Evolutionary conservation across 441 rosid genomes (phyloP).

Genomic region (Cnidoscolus chayamansa): DNA sequence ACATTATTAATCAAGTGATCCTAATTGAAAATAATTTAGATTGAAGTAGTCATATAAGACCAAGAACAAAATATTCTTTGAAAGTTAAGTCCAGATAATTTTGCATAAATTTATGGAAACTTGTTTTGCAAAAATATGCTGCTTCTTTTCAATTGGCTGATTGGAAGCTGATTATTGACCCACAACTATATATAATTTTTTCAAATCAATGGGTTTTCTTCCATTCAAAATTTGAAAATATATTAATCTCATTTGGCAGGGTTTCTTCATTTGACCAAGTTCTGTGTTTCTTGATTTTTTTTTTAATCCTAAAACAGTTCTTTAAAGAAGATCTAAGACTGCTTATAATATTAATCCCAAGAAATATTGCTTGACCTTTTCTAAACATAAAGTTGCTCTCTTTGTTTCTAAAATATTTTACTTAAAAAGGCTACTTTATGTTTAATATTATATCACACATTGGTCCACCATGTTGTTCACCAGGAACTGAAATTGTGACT

Average conservation of each 20-base stretch:
- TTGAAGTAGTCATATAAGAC: constrained; percentile 14
- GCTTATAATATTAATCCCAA: background rate
- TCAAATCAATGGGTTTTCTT: constrained; percentile 1
- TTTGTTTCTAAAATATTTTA: background rate
- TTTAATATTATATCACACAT: background rate
- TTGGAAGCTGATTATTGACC: constrained; percentile 28
- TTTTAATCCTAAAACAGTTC: constrained; percentile 9
- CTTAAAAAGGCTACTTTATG: no score
- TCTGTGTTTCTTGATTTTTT: background rate
- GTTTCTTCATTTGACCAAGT: constrained; percentile 17
- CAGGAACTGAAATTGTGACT: background rate
- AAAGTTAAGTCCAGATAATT: background rate
- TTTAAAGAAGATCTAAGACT: background rate
- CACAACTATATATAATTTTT: background rate
- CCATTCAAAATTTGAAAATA: constrained; percentile 24
- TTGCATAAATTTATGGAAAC: background rate
- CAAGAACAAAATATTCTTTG: constrained; percentile 14
- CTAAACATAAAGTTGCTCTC: constrained; percentile 3
- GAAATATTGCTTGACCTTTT: constrained; percentile 17
- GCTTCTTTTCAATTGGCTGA: constrained; percentile 9
- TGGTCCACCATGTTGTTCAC: constrained; percentile 16
- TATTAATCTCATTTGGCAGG: background rate
- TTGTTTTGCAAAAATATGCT: constrained; percentile 16
- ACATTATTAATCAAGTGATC: background rate
- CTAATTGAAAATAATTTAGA: background rate